Percentiles rank a stretch among this genome's conserved stretches.
Evolutionary conservation across 1,284 basidiomycete genomes (phyloP).

Genomic region (Tilletia walkeri): DNA sequence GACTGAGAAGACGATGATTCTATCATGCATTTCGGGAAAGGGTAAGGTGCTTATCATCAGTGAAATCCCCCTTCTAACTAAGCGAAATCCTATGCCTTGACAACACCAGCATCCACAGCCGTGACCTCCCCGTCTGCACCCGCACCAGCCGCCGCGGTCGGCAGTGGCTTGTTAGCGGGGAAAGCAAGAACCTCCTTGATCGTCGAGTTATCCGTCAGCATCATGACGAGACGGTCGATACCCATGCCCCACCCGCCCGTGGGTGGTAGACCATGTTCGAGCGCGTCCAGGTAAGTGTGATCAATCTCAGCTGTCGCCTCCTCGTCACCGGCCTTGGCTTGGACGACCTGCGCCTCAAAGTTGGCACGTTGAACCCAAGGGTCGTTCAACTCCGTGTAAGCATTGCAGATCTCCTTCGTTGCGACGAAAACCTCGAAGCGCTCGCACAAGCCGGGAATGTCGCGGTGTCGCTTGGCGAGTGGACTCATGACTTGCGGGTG

Average conservation of each 20-base stretch:
- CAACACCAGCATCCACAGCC: conserved; percentile 15
- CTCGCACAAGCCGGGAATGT: conserved; percentile 76
- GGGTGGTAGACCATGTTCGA: conserved; percentile 91
- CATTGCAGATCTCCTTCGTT: conserved; percentile 78
- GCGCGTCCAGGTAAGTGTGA: conserved; percentile 61
- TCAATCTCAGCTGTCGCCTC: conserved; percentile 91
- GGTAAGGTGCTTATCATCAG: not conserved
- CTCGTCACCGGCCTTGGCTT: conserved; percentile 96
- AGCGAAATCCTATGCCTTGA: not conserved
- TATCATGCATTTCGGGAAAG: not conserved
- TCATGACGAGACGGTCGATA: conserved; percentile 40
- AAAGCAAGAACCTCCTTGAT: conserved; percentile 87
- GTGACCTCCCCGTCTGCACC: conserved; percentile 2
- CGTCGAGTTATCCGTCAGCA: conserved; percentile 59
- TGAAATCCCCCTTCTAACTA: too few species aligned
- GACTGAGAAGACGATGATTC: not conserved
- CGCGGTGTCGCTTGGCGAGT: conserved; percentile 65
- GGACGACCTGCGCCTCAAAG: conserved; percentile 86
- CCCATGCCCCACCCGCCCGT: conserved; percentile 70
- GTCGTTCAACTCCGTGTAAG: conserved; percentile 77
- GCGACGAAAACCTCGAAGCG: conserved; percentile 98
- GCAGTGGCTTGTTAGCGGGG: conserved; percentile 80
- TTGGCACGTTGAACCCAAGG: conserved; percentile 78
- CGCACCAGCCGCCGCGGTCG: conserved; percentile 1
- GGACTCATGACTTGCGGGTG: conserved; percentile 99